These are phyloP conservation scores for Epicoccum sorghinum DNA, from an alignment of 2,329 filamentous ascomycete species.

Conservation along the genomic window DNA sequence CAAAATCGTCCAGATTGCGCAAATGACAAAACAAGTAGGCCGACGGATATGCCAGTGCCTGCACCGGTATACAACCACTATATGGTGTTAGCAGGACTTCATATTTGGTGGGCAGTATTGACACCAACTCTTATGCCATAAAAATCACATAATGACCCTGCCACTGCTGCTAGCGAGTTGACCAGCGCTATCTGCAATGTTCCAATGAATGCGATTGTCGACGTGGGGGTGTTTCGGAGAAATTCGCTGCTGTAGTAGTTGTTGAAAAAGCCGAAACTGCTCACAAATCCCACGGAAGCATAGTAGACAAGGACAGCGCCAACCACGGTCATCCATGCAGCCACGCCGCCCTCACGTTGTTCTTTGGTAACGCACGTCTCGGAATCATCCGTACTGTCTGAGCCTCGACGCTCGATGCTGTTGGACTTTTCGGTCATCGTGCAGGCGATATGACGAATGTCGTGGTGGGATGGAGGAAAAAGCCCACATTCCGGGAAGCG, in stretches of 20 bases:
- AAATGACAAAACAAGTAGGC: constrained; percentile 37
- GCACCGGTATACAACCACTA: constrained; percentile 39
- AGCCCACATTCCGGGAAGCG: constrained; percentile 13
- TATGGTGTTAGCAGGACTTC: constrained; percentile 24
- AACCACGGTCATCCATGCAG: constrained; percentile 43
- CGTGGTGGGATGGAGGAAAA: constrained; percentile 3
- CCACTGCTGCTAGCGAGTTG: constrained; percentile 61
- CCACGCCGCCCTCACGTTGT: constrained; percentile 21
- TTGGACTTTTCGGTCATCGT: constrained; percentile 25
- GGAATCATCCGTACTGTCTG: constrained; percentile 21
- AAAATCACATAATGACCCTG: constrained; percentile 67
- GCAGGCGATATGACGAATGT: constrained; percentile 15
- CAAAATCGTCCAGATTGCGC: constrained; percentile 38
- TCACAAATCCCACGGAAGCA: constrained; percentile 50
- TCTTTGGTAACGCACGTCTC: constrained; percentile 34
- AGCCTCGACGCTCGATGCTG: constrained; percentile 12
- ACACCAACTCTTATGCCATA: constrained; percentile 61
- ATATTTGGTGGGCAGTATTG: constrained; percentile 20
- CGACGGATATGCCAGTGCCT: constrained; percentile 26
- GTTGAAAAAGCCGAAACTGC: constrained; percentile 54
- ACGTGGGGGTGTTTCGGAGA: constrained; percentile 37
- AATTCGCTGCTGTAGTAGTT: constrained; percentile 51
- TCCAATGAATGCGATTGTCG: constrained; percentile 52
- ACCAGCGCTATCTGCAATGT: constrained; percentile 54
- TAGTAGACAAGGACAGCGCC: constrained; percentile 49